A percentile compares a stretch with the other conserved stretches of the same genome.
These are phyloP conservation scores for Talaromyces verruculosus DNA, from an alignment of 2,329 filamentous ascomycete species.

Conservation along the genomic window DNA sequence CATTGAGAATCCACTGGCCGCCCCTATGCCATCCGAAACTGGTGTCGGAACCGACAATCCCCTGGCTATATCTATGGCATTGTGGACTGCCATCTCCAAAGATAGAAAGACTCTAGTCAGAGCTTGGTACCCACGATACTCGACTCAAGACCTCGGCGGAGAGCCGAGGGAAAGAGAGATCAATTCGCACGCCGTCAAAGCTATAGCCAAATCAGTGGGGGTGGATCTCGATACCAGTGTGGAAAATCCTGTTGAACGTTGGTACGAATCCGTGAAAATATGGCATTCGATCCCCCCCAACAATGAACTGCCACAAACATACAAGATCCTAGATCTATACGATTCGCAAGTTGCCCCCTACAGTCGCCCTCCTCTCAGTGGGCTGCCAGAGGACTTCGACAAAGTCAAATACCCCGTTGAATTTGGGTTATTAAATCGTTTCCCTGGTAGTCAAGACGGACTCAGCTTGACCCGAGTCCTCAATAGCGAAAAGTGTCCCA, in stretches of 20 bases:
- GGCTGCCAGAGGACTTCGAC: constrained; percentile 33
- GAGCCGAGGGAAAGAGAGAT: constrained; percentile 44
- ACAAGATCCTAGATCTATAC: constrained; percentile 40
- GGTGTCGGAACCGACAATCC: constrained; percentile 26
- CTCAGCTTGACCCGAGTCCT: constrained; percentile 66
- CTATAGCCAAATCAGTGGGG: constrained; percentile 48
- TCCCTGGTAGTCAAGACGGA: constrained; percentile 42
- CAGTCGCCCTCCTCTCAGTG: constrained; percentile 40
- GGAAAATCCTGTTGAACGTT: constrained; percentile 58
- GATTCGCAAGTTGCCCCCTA: constrained; percentile 43
- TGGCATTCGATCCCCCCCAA: no score
- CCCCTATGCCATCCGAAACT: constrained; percentile 30
- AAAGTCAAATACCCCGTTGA: constrained; percentile 34
- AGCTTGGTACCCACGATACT: constrained; percentile 63
- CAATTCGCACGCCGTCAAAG: constrained; percentile 66
- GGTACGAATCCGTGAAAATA: constrained; percentile 39
- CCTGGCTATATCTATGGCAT: constrained; percentile 37
- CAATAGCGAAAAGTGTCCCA: constrained; percentile 70
- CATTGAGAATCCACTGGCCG: constrained; percentile 6
- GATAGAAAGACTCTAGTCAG: constrained; percentile 69
- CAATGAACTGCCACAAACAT: neutral
- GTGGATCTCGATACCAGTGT: constrained; percentile 71
- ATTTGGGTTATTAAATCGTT: constrained; percentile 38
- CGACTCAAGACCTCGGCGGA: constrained; percentile 30
- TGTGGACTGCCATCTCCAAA: constrained; percentile 44